phyloP scores from a whole-genome alignment of 2,329 filamentous ascomycete species.

The Boeremia exigua region DNA sequence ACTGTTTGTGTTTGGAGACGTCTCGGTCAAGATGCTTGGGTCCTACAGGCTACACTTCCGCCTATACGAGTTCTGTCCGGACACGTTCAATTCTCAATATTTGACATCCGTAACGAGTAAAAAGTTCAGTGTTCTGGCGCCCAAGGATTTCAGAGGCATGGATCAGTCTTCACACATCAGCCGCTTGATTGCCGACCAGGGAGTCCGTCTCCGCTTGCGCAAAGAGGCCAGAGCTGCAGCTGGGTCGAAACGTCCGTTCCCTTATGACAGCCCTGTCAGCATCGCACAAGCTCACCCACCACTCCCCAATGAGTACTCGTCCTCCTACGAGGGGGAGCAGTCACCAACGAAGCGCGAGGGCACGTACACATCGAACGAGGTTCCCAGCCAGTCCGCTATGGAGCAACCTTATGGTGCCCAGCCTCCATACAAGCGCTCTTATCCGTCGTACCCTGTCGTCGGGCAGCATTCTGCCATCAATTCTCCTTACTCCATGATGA shows the following conservation, averaged over 20 bases:
- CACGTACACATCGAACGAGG: slow-evolving; percentile 4
- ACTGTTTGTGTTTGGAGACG: slow-evolving; percentile 90
- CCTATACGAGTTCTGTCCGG: slow-evolving; percentile 62
- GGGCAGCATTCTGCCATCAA: slow-evolving; percentile 2
- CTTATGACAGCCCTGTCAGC: slow-evolving; percentile 16
- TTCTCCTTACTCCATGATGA: slow-evolving; percentile 15
- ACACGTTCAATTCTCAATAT: slow-evolving; percentile 52
- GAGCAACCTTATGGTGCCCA: slow-evolving; percentile 8
- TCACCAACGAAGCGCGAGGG: slow-evolving; percentile 13
- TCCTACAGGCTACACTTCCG: slow-evolving; percentile 76
- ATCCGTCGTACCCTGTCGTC: slow-evolving; percentile 7
- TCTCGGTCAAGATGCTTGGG: slow-evolving; percentile 79
- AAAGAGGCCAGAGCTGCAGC: slow-evolving; percentile 72
- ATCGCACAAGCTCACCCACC: slow-evolving; percentile 12
- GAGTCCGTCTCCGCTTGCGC: slow-evolving; percentile 79
- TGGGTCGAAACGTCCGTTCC: slow-evolving; percentile 33
- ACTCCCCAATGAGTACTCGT: slow-evolving; percentile 9
- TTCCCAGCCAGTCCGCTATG: slow-evolving; percentile 1
- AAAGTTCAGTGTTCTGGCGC: slow-evolving; percentile 67
- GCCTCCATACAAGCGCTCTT: slow-evolving; percentile 14
- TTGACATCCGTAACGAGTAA: slow-evolving; percentile 64
- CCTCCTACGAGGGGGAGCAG: slow-evolving; percentile 14
- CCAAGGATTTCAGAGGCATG: slow-evolving; percentile 80
- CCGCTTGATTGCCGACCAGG: slow-evolving; percentile 83
- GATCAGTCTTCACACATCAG: slow-evolving; percentile 82